Conservation (phyloP, 2,329 filamentous ascomycete genomes). For the Cordyceps javanica region DNA sequence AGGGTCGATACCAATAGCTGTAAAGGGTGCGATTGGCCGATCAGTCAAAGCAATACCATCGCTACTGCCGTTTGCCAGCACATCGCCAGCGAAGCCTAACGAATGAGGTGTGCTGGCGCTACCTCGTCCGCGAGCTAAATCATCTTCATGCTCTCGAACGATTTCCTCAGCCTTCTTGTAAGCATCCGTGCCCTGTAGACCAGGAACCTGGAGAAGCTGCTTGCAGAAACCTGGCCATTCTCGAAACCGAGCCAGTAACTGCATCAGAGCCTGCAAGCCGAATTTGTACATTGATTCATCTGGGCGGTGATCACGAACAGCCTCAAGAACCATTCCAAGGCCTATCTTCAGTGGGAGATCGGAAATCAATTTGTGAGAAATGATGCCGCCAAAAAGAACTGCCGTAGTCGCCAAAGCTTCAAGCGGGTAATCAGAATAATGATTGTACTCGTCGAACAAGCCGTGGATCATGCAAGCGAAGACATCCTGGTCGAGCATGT, state of each 20-base stretch:
- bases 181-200: constrained; percentile 77
- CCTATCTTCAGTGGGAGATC: constrained; percentile 87
- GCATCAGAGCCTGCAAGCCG: constrained; percentile 87
- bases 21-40: constrained; percentile 64
- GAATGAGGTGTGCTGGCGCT: constrained; percentile 35
- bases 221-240: constrained; percentile 97
- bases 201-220: constrained; percentile 74
- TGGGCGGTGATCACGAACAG: constrained; percentile 75
- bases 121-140: constrained; percentile 50
- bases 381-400: constrained; percentile 93
- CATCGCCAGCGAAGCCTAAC: constrained; percentile 36
- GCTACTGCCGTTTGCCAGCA: constrained; percentile 62
- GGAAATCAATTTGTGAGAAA: constrained; percentile 86
- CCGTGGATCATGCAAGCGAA: constrained; percentile 99
- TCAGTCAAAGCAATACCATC: constrained; percentile 58
- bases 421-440: constrained; percentile 93
- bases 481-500: constrained; percentile 81
- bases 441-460: constrained; percentile 92
- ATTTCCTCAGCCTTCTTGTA: constrained; percentile 78
- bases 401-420: constrained; percentile 93
- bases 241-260: constrained; percentile 72
- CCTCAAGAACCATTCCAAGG: constrained; percentile 96
- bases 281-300: constrained; percentile 97
- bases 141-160: constrained; percentile 61
- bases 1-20: constrained; percentile 70